Evolutionary conservation across 2,329 filamentous ascomycete species (phyloP).

Genomic region (Stemphylium beticola): DNA sequence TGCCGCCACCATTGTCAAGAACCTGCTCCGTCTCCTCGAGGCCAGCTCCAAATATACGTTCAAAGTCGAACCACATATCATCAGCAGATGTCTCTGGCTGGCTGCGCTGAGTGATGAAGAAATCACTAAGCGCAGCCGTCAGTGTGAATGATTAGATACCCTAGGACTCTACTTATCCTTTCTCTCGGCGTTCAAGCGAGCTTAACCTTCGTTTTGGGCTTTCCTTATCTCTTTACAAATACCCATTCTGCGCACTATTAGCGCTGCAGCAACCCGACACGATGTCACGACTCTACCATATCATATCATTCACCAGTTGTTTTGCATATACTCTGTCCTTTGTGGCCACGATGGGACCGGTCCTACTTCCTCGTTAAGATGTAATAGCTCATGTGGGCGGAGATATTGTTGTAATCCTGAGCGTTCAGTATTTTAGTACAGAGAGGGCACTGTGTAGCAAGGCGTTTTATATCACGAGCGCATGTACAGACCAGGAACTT

Average conservation of each 20-base stretch:
- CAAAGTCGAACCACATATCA: conserved; percentile 75
- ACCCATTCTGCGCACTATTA: conserved; percentile 21
- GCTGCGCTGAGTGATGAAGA: conserved; percentile 77
- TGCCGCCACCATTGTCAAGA: conserved; percentile 79
- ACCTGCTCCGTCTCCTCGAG: conserved; percentile 77
- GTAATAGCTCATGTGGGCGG: conserved; percentile 40
- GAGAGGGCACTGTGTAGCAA: not conserved
- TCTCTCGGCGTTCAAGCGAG: conserved; percentile 19
- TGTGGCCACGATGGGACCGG: conserved; percentile 13
- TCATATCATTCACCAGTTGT: conserved; percentile 18
- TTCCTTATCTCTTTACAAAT: conserved; percentile 28
- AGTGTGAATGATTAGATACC: conserved; percentile 34
- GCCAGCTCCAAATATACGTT: conserved; percentile 77
- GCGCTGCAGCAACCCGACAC: conserved; percentile 30
- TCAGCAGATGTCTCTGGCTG: conserved; percentile 85
- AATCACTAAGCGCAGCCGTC: conserved; percentile 56
- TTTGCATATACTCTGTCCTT: conserved; percentile 24
- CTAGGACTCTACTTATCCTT: conserved; percentile 8
- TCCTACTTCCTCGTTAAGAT: conserved; percentile 17
- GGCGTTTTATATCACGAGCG: conserved; percentile 1
- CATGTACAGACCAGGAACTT: not conserved
- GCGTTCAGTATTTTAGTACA: not conserved
- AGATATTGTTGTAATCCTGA: not conserved
- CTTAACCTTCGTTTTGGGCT: conserved; percentile 2
- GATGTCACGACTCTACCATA: conserved; percentile 32